Base-by-base conservation (phyloP, 163 green algal species). In the Smithsoniella earleae region DNA sequence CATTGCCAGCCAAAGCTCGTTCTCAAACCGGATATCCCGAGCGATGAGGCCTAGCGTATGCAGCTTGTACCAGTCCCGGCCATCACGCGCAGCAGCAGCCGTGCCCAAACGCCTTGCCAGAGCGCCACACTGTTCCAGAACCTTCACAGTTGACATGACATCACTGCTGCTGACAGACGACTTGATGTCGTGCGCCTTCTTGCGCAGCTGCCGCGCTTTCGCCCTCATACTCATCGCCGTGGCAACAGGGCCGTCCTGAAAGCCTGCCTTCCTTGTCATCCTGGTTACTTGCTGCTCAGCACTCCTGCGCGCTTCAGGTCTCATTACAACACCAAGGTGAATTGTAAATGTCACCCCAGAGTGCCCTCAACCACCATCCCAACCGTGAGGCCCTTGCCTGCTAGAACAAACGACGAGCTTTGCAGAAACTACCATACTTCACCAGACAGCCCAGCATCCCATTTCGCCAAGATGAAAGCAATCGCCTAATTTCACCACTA, bases 1-100 rank as follows among this genome's bases (percentile, higher is more conserved):
- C 40, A 88, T 76, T 3, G 90, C 91, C 77, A 97, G 81, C 92
- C 92, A 97, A 49, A 97, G 83, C 83, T 97, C 90, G 75, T 97
- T 97, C 34, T 83, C 81, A 2, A 83, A 80, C 37, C 78, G 76
- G 33, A 93, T 64, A 66, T 89, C 74, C 25, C 85, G 77, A 2
- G 84, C 82, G 22, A 89, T 83, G 22, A 79, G 52, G 0, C 84
- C 84, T 36, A 88, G 74, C 2, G 80, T 62, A 30, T 38, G 1
- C 3, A 69, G 58, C 2, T 75, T 10, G 58, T 82, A 76, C 27
- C 40, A 49, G 34, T 64, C 65, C 36, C 63, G 22, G 0, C 16
- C 13, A 8, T 44, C 25, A 8, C n/a, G 18, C 43, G 64, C 66
- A n/a, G n/a, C 76, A 18, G 13, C 46, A 46, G 31, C 10, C 22